Evolutionary conservation across 306 rosid species (phyloP), one percentile per base, ranked within the genome.

Genomic region (Glycine latifolia): DNA sequence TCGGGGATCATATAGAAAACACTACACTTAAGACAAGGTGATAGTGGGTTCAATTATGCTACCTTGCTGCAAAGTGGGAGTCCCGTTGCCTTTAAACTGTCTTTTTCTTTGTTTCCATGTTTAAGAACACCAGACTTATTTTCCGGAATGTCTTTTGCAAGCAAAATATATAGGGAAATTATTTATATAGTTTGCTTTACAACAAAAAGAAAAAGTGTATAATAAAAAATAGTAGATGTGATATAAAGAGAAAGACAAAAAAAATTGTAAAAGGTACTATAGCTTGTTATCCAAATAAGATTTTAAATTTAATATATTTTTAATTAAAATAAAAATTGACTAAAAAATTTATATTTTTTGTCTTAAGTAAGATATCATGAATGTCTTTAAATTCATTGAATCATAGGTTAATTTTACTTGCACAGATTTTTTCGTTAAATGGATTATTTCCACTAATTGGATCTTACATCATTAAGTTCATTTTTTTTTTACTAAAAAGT

Each of bases 41-140:
- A 35, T 75, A 80, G 82, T 85, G 88, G 61, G 52, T 73, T 76
- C 85, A 85, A 85, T 85, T 68, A 85, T 85, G 47, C 31, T 54
- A 7, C 13, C 65, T 75, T 76, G 61, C 39, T 16, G 37, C 71
- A 60, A 80, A 85, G 79, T 53, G 63, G 77, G 70, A 79, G 39
- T 26, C 69, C 46, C 39, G 20, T 71, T 53, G 14, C 70, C 41
- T 11, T 31, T 16, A 14, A 4, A 8, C 71, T 17, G 14, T 71
- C 46, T 71, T 44, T 84, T 56, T 55, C 49, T 70, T 74, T 61
- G 85, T 71, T 80, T 63, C 73, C 73, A 5, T 69, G 80, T 63
- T 76, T 62, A 58, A 46, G 9, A 58, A 81, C 85, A 85, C 31
- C 47, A 66, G 33, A 76, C 81, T 67, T 44, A 59, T 82, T 76